A percentile compares a stretch with the other conserved stretches of the same genome.
Conservation (phyloP, 75 land plant species). For the Azolla pinnata region DNA sequence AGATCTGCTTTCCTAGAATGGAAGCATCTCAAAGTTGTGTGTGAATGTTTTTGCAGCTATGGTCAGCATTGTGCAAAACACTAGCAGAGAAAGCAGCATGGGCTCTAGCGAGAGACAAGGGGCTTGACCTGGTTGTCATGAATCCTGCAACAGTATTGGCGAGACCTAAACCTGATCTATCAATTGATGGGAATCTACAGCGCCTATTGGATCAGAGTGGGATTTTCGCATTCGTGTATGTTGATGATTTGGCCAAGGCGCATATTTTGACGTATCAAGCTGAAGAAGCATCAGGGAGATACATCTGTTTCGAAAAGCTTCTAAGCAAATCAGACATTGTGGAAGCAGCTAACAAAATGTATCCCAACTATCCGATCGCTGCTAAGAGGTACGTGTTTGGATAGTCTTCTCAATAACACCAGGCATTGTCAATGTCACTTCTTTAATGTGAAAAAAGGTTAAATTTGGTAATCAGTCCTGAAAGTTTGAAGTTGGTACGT, state of each 20-base stretch:
- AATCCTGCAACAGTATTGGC: slow-evolving; percentile 52
- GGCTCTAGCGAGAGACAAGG: slow-evolving; percentile 79
- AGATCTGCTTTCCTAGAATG: too few relatives aligned
- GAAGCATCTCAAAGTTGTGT: too few relatives aligned
- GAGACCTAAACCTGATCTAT: slow-evolving; percentile 24
- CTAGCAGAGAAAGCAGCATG: slow-evolving; percentile 77
- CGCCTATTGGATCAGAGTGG: slow-evolving; percentile 65
- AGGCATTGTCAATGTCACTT: too few relatives aligned
- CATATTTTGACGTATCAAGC: slow-evolving; percentile 54
- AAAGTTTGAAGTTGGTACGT: too few relatives aligned
- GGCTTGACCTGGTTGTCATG: slow-evolving; percentile 56
- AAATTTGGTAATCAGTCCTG: too few relatives aligned
- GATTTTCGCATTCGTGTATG: slow-evolving; percentile 57
- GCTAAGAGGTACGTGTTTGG: too few relatives aligned
- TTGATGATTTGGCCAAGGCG: slow-evolving; percentile 55
- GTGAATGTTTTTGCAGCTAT: too few relatives aligned
- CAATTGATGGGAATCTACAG: slow-evolving; percentile 28
- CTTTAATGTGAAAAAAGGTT: too few relatives aligned
- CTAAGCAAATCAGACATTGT: slow-evolving; percentile 29
- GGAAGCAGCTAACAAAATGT: slow-evolving; percentile 5
- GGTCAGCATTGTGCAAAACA: slow-evolving; percentile 72
- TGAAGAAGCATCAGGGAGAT: slow-evolving; percentile 52
- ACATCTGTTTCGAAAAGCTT: slow-evolving; percentile 59
- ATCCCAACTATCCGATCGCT: slow-evolving; percentile 2
- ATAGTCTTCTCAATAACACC: too few relatives aligned